Conservation (phyloP, 2,329 filamentous ascomycete species). For the Exophiala alcalophila region DNA sequence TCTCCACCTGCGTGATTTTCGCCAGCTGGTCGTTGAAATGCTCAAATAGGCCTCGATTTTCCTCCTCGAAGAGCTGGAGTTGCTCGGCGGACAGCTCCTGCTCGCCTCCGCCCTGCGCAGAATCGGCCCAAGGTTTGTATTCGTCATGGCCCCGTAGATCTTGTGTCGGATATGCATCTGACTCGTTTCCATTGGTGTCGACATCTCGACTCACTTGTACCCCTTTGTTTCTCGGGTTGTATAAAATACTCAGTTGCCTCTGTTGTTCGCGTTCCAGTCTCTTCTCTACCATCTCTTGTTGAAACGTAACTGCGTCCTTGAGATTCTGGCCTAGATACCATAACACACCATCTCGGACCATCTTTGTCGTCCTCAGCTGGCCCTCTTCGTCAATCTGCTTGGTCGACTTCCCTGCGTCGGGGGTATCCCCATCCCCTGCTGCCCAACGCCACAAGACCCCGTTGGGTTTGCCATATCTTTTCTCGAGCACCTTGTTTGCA, state of each 20-base stretch:
- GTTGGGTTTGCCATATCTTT: conserved; percentile 61
- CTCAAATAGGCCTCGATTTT: conserved; percentile 87
- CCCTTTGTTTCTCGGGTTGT: conserved; percentile 55
- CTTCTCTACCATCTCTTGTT: conserved; percentile 91
- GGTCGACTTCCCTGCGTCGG: conserved; percentile 50
- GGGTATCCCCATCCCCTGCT: conserved; percentile 49
- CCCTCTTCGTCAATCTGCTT: conserved; percentile 74
- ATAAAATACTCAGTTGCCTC: conserved; percentile 80
- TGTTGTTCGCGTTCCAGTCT: conserved; percentile 80
- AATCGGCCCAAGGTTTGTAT: conserved; percentile 28
- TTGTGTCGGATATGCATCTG: conserved; percentile 10
- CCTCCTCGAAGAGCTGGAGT: conserved; percentile 86
- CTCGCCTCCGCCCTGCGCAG: conserved; percentile 34
- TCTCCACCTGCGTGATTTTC: conserved; percentile 90
- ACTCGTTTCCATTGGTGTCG: conserved; percentile 1
- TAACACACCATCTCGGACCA: conserved; percentile 76
- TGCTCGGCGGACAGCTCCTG: conserved; percentile 74
- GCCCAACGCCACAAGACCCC: conserved; percentile 66
- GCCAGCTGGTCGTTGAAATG: conserved; percentile 92
- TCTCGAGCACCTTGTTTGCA: conserved; percentile 65
- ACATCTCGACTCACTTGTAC: conserved; percentile 12
- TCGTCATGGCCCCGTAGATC: conserved; percentile 28
- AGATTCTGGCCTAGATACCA: conserved; percentile 76
- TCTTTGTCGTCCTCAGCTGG: conserved; percentile 61
- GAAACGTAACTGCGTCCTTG: conserved; percentile 71